Conservation (phyloP, 495 filamentous ascomycete genomes). For the Penicillium alfredii region DNA sequence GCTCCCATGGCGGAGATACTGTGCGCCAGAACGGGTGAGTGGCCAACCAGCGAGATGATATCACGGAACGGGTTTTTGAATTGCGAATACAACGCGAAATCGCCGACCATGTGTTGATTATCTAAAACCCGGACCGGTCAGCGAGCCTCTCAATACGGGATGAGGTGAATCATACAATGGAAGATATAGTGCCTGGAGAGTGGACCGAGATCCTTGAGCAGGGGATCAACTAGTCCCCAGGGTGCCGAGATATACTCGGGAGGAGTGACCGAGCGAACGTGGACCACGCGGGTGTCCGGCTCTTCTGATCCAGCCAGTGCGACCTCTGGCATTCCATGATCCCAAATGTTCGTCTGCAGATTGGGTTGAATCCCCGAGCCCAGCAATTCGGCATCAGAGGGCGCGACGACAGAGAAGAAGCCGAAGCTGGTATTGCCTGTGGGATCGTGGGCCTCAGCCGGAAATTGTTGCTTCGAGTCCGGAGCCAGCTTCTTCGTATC, state of each 20-base stretch:
- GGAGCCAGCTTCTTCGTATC: slow-evolving; percentile 22
- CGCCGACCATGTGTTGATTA: slow-evolving; percentile 29
- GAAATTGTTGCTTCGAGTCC: slow-evolving; percentile 1
- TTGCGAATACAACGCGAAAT: slow-evolving; percentile 36
- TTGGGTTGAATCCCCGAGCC: slow-evolving; percentile 15
- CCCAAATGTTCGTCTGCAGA: slow-evolving; percentile 16
- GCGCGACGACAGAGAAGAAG: slow-evolving; percentile 11
- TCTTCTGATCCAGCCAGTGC: slow-evolving; percentile 1
- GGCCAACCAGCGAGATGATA: slow-evolving; percentile 32
- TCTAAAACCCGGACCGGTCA: slow-evolving; percentile 18
- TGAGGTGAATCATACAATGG: slow-evolving; percentile 30
- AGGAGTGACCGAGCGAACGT: slow-evolving; percentile 6
- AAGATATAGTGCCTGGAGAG: slow-evolving; percentile 35
- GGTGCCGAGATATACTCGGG: slow-evolving; percentile 21
- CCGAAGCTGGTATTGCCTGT: slow-evolving; percentile 3
- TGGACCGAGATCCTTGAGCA: slow-evolving; percentile 35
- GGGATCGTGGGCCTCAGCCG: not conserved
- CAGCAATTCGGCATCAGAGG: slow-evolving; percentile 16
- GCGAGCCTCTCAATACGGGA: not conserved
- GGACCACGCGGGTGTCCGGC: slow-evolving; percentile 8
- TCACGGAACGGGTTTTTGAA: slow-evolving; percentile 39
- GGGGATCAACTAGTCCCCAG: slow-evolving; percentile 38
- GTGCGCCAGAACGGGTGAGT: slow-evolving; percentile 35
- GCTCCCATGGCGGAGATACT: slow-evolving; percentile 38
- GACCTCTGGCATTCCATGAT: slow-evolving; percentile 5